Base-by-base conservation (phyloP, 2,329 filamentous ascomycete genomes). In the Aureobasidium sp. region DNA sequence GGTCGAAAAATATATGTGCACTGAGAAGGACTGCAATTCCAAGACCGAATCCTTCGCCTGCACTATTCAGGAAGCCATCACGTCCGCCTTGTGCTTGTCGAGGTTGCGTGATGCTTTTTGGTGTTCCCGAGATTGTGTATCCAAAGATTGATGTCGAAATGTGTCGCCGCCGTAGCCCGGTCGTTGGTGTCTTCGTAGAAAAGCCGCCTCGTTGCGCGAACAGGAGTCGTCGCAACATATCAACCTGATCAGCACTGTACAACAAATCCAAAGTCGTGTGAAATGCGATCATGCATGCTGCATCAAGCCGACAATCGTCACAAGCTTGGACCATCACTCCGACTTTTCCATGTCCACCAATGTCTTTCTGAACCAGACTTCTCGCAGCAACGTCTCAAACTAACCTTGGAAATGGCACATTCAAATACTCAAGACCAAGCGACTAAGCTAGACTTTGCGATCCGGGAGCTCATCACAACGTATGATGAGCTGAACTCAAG, bases 401-500 rank as follows among this genome's bases (percentile, higher is more conserved):
- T 9, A 27, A 7, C 9, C n/a, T 4, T 6, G 14, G 13, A 32
- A 7, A 58, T 58, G 54, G 21, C 29, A 11, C 30, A 47, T 3
- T 45, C 54, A 16, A 27, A 2, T 8, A 8, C 41, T 25, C 30
- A 37, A 21, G 32, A 47, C 32, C 54, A 37, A 47, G 54, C 54
- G 30, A 10, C 30, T n/a, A 58, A 47, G 54, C 54, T 58, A 58
- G 42, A 45, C n/a, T 11, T 14, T 47, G 41, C 55, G 3, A 13
- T 60, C 7, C 37, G 32, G 3, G 48, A 60, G 7, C 80, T 91
- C 27, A 82, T 93, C 65, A 79, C 77, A 11, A 83, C 80, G n/a
- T 92, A 89, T 73, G 83, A 88, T 68, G 88, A 91, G 66, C 81
- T 92, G 60, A 93, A 93, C 69, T 73, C 79, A 61, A 71, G 76